Conservation (phyloP, 2,329 filamentous ascomycete species). For the Cryphonectria parasitica region DNA sequence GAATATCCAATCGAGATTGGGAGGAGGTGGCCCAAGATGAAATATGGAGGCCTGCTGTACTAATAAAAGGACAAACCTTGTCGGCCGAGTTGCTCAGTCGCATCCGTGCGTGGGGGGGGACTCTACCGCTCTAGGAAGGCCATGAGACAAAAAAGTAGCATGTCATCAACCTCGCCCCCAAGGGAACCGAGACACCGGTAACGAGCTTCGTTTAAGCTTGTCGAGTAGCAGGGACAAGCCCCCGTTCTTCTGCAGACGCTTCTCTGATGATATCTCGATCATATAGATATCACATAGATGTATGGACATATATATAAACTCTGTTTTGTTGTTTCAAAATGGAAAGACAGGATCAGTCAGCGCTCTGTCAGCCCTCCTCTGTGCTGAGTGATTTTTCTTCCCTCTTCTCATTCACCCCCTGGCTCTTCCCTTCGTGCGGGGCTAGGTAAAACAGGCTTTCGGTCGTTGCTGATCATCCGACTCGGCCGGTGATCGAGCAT, state of each 20-base stretch:
- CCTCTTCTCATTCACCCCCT: background rate
- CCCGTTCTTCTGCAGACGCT: background rate
- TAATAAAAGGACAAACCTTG: background rate
- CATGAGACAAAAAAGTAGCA: conserved; percentile 8
- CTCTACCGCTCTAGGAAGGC: conserved; percentile 20
- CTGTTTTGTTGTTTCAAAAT: too few species aligned
- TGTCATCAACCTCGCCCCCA: conserved; percentile 3
- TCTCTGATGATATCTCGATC: background rate
- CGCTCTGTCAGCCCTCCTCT: background rate
- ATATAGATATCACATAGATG: too few species aligned
- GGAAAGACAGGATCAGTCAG: background rate
- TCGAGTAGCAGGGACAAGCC: background rate
- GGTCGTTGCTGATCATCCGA: background rate
- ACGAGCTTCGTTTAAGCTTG: conserved; percentile 22
- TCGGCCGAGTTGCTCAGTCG: conserved; percentile 11
- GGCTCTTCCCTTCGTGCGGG: background rate
- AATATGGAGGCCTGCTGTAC: too few species aligned
- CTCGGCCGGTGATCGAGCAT: background rate
- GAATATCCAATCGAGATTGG: too few species aligned
- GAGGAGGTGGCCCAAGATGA: too few species aligned
- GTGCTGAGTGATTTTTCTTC: background rate
- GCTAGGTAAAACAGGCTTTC: background rate
- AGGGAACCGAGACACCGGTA: conserved; percentile 21
- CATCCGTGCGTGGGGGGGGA: background rate
- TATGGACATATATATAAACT: too few species aligned